Base-by-base conservation (phyloP, 1,284 basidiomycete species). In the Sporisorium sorghi region DNA sequence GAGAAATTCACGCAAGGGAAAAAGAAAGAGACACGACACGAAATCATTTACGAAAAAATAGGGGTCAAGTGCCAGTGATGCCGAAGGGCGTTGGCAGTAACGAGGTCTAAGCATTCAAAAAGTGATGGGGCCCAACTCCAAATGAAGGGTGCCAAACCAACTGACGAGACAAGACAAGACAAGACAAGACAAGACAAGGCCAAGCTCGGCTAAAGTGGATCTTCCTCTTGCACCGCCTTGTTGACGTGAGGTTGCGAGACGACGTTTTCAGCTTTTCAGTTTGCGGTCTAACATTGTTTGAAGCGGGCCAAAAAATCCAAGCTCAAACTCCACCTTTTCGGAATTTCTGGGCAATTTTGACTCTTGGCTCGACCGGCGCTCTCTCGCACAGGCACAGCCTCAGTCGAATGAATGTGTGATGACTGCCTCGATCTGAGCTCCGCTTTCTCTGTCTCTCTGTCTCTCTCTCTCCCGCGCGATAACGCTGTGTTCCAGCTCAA, bases 141-240 rank as follows among this genome's bases (percentile, higher is more conserved):
- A 14, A 35, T 35, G 33, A 35, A 12, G 33, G 33, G 33, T 35
- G 33, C 12, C 9, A 14, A n/a, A 17, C 37, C 37, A 40, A 40
- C 37, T 10, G 37, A 40, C 37, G 37, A 40, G 37, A 40, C 37
- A 40, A n/a, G 6, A 6, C 37, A 7, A n/a, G n/a, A n/a, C n/a
- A n/a, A n/a, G 37, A 40, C 37, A n/a, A 40, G 37, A 40, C 37
- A 40, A n/a, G 6, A 6, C 37, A 7, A n/a, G n/a, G n/a, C n/a
- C n/a, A n/a, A 40, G 37, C 37, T 40, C n/a, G 37, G 37, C n/a
- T 40, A 40, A 40, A 40, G n/a, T 9, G 37, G 8, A 19, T 40
- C 37, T 28, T 21, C 49, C n/a, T 12, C 33, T 51, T 51, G 52
- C 42, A 54, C 53, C 32, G 53, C 53, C 53, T 55, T 30, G 43